Percentiles rank a stretch among this genome's conserved stretches.
phyloP scores from a whole-genome alignment of 129 eudicot genomes.

The Flaveria trinervia region DNA sequence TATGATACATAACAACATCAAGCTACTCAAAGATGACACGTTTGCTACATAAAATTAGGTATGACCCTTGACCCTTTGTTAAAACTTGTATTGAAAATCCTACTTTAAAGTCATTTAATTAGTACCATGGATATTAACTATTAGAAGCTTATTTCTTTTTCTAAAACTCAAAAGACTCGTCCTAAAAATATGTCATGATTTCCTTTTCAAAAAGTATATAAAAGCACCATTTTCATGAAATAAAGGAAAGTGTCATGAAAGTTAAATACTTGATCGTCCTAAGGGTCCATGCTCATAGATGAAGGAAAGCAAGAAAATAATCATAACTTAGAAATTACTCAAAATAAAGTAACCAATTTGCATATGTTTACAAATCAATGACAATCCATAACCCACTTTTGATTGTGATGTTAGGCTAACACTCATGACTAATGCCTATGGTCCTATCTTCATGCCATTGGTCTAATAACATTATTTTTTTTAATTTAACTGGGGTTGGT shows the following conservation, averaged over 20 bases:
- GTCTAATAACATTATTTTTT: constrained; percentile 13
- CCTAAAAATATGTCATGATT: constrained; percentile 22
- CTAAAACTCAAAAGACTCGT: background rate
- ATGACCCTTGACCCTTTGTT: background rate
- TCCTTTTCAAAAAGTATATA: constrained; percentile 9
- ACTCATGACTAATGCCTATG: constrained; percentile 11
- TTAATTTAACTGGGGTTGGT: constrained; percentile 23
- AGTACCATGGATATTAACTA: background rate
- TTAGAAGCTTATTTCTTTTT: background rate
- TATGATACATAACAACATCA: background rate
- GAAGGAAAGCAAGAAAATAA: constrained; percentile 28
- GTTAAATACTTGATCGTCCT: constrained; percentile 29
- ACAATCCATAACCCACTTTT: constrained; percentile 42
- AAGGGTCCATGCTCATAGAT: constrained; percentile 37
- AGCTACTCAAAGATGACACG: background rate
- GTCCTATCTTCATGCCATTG: constrained; percentile 16
- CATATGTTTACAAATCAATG: constrained; percentile 26
- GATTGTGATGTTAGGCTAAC: constrained; percentile 33
- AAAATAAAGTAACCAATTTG: constrained; percentile 37
- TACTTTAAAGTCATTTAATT: background rate
- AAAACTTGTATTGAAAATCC: background rate
- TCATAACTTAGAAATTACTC: constrained; percentile 45
- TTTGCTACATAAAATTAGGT: background rate
- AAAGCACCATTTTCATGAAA: constrained; percentile 28
- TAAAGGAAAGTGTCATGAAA: constrained; percentile 30